Base-by-base conservation (phyloP, 2,329 filamentous ascomycete genomes). In the Aspergillus sclerotialis region DNA sequence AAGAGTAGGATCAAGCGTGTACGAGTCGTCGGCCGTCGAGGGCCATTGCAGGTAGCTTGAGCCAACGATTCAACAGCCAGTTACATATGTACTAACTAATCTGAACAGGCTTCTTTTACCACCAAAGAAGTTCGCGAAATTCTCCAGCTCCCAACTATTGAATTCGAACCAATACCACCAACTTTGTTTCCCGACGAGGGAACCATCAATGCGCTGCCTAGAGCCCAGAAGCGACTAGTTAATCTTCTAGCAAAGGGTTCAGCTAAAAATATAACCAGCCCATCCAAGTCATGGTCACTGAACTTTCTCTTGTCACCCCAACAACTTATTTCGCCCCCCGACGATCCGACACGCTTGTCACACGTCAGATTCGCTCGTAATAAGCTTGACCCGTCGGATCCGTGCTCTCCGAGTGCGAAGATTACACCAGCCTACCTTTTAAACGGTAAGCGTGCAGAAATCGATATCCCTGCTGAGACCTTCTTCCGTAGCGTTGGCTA, bases 401-500 rank as follows among this genome's bases (percentile, higher is more conserved):
- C 72, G 54, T 38, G 77, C 72, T 63, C 74, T 69, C 55, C 69
- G 17, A 54, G 56, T 23, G 65, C 73, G 7, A 61, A 55, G 32
- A 55, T 68, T 3, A 56, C 55, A 3, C 64, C 72, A 11, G 63
- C 68, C 33, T 67, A 72, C 10, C 55, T 62, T 3, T 55, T 64
- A 9, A 78, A 72, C 0, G 72, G 68, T 0, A 64, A 75, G 39
- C 64, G 49, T 3, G 59, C 60, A 4, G 51, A 63, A 2, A 38
- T 72, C 3, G 57, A 70, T 4, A 48, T 94, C 4, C 69, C 76
- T 1, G 79, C 87, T 0, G 73, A 79, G 5, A 56, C 90, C 4
- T 88, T 86, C 11, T 95, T 98, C 64, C 79, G 88, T 12, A 94
- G 87, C n/a, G 89, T 98, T 28, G 92, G 92, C 5, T 98, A 98